Evolutionary conservation across 148 eudicot species (phyloP).

Genomic region (Cornus kousa): DNA sequence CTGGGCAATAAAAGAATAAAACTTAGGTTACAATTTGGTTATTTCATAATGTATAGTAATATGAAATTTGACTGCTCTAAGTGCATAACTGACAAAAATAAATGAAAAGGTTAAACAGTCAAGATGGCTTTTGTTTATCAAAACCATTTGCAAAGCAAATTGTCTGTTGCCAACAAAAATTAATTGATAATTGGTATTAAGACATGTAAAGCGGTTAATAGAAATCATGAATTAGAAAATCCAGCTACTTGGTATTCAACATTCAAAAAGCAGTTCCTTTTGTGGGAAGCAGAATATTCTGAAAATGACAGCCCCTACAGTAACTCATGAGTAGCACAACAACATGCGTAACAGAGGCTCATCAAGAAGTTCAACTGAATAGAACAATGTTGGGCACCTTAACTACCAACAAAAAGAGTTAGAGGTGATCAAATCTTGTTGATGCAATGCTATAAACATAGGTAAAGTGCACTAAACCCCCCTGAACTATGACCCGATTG

Average conservation of each 20-base stretch:
- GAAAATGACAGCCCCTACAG: not conserved
- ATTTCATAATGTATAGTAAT: too few relatives aligned
- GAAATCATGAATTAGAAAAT: too few relatives aligned
- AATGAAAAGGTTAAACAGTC: not conserved
- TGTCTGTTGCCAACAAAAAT: too few relatives aligned
- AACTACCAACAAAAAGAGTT: not conserved
- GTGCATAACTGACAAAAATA: not conserved
- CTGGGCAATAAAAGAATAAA: not conserved
- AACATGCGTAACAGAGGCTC: not conserved
- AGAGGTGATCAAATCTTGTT: not conserved
- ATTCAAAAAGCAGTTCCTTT: too few relatives aligned
- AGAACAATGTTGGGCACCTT: not conserved
- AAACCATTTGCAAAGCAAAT: too few relatives aligned
- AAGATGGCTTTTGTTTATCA: not conserved
- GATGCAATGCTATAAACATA: not conserved
- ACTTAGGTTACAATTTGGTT: not conserved
- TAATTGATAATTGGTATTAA: too few relatives aligned
- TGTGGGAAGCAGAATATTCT: not conserved
- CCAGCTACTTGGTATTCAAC: too few relatives aligned
- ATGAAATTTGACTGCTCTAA: too few relatives aligned
- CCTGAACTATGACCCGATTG: too few relatives aligned
- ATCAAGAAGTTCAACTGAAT: not conserved
- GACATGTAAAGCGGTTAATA: too few relatives aligned
- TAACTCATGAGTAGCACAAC: not conserved
- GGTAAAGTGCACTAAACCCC: too few relatives aligned